Base-by-base conservation (phyloP, 176 grass and related monocot species). In the Secale cereale region DNA sequence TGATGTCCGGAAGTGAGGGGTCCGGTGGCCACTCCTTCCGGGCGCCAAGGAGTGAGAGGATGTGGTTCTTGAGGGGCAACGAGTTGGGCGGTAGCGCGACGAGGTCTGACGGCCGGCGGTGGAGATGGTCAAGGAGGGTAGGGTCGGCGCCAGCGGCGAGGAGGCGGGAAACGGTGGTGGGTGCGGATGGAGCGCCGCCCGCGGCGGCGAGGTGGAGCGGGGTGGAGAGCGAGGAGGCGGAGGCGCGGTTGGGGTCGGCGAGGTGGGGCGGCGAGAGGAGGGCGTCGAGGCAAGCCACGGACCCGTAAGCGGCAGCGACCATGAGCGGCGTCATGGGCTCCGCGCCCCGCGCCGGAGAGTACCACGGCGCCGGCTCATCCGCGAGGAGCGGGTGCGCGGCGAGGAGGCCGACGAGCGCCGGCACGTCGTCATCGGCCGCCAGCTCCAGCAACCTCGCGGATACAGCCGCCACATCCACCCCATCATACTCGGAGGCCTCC, bases 1-100 rank as follows among this genome's bases (percentile, higher is more conserved):
- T 95, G 79, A 95, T 92, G 88, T 95, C 90, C 17, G 93, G 93
- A 28, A 95, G 88, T 8, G 93, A 90, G 5, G 89, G 93, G 41
- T 95, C 93, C 20, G 87, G 80, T 1, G 93, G 93, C 80, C 91
- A 95, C 86, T 95, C 93, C 86, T 95, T 95, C 76, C 92, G 81
- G 78, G 66, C 82, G 45, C 89, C 77, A 79, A 90, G 46, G 73
- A 89, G 80, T 59, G 85, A 87, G 63, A 74, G 88, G 77, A 84
- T 86, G 81, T 83, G 83, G 68, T 67, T 87, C 66, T 83, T 88
- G 80, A 78, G 86, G 52, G 32, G 79, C 36, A 80, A 61, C 6
- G 80, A 83, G 65, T 60, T 86, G 37, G 80, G 89, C 1, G 76
- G 78, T 15, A 74, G 87, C 2, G 82, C 52, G 62, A 90, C 76